A percentile compares a stretch with the other conserved stretches of the same genome.
These are phyloP conservation scores for Chlamydomonas eustigma DNA, from an alignment of 139 green algal genomes.

Conservation along the genomic window DNA sequence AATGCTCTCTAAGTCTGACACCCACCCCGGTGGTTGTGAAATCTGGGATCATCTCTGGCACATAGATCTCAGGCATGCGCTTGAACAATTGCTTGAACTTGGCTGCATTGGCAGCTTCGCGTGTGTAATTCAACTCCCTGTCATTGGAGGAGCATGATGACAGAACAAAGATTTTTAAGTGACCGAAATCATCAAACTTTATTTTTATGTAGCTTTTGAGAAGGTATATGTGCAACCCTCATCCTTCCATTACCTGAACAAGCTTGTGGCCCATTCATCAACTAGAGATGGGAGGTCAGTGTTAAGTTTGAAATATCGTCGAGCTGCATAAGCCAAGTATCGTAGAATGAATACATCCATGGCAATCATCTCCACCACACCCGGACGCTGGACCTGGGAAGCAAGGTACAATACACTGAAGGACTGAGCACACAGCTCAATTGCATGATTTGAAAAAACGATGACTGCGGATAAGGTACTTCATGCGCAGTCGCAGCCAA, in stretches of 20 bases:
- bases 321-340: not conserved
- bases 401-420: conserved; percentile 6
- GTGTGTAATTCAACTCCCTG: conserved; percentile 84
- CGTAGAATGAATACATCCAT: conserved; percentile 83
- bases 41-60: conserved; percentile 26
- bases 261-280: conserved; percentile 80
- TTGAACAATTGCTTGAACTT: conserved; percentile 44
- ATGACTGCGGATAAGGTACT: no score
- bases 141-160: no score
- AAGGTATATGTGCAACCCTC: conserved; percentile 5
- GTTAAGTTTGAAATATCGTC: conserved; percentile 57
- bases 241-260: no score
- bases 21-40: not conserved
- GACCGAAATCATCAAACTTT: not conserved
- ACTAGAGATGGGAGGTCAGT: conserved; percentile 80
- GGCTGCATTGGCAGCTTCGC: conserved; percentile 68
- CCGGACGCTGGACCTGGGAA: conserved; percentile 71
- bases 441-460: no score
- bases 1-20: not conserved
- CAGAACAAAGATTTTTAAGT: no score
- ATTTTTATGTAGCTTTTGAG: not conserved
- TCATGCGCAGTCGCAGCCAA: no score
- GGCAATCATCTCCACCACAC: conserved; percentile 69
- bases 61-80: conserved; percentile 55
- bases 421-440: no score